phyloP scores from a whole-genome alignment of 352 stramenopile species.

The Phytophthora capsici region DNA sequence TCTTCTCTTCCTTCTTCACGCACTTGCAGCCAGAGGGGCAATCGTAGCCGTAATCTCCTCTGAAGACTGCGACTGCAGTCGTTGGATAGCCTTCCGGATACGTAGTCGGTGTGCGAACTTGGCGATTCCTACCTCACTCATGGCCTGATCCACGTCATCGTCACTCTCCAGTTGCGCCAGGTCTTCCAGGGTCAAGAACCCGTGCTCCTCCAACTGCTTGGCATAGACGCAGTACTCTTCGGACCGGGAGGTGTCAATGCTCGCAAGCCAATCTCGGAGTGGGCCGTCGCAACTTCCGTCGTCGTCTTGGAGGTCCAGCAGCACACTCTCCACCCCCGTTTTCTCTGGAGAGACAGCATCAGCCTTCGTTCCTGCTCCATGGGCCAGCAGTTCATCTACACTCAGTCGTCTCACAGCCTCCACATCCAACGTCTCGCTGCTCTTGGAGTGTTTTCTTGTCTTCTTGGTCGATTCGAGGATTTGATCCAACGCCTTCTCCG shows the following conservation, averaged over 20 bases:
- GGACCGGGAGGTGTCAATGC: slow-evolving; percentile 51
- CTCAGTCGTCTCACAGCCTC: slow-evolving; percentile 59
- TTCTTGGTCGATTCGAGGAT: slow-evolving; percentile 43
- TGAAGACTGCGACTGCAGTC: slow-evolving; percentile 41
- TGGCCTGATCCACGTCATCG: slow-evolving; percentile 72
- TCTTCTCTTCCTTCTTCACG: slow-evolving; percentile 29
- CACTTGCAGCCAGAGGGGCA: slow-evolving; percentile 38
- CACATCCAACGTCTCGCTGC: slow-evolving; percentile 36
- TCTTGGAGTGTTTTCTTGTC: slow-evolving; percentile 26
- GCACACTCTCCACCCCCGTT: slow-evolving; percentile 36
- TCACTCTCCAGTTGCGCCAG: slow-evolving; percentile 65
- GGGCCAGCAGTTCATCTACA: slow-evolving; percentile 58
- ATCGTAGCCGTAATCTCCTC: slow-evolving; percentile 16
- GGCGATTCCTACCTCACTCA: slow-evolving; percentile 77
- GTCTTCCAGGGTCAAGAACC: slow-evolving; percentile 63
- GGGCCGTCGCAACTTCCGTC: slow-evolving; percentile 23
- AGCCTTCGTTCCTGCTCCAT: slow-evolving; percentile 20
- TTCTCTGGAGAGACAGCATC: slow-evolving; percentile 46
- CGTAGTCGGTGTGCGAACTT: slow-evolving; percentile 79
- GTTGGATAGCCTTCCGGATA: slow-evolving; percentile 74
- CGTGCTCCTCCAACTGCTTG: slow-evolving; percentile 65
- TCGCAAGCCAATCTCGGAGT: slow-evolving; percentile 61
- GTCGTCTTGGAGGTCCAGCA: slow-evolving; percentile 39
- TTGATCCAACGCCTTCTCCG: slow-evolving; percentile 56
- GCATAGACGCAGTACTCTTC: slow-evolving; percentile 70